Base-by-base conservation (phyloP, 75 land plant species). In the Azolla pinnata region DNA sequence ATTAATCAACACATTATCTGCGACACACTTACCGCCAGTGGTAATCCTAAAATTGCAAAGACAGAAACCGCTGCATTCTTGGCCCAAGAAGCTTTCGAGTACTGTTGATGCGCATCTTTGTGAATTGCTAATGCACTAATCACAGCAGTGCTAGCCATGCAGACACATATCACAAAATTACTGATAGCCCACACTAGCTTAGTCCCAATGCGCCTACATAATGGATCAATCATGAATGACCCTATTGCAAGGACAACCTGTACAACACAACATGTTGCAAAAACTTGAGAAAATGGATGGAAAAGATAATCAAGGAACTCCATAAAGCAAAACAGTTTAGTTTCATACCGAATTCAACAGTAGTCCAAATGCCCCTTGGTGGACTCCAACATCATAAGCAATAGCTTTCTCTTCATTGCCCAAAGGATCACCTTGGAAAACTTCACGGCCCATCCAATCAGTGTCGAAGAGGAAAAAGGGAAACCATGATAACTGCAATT, bases 401-500 rank as follows among this genome's bases (percentile, higher is more conserved):
- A 46, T 29, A 8, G 72, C 74, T 66, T 81, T 71, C 23, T 54
- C 29, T 33, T 40, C 7, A 47, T 68, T 54, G 30, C 89, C 90
- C 1, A 70, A 78, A 8, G 98, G 98, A 72, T 75, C 70, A 19
- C 96, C 96, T 24, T 84, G 79, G 67, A 79, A 88, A 34, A 93
- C 98, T 67, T 93, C 98, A 18, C 73, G 78, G 14, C 98, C 98
- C 96, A 93, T 89, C 98, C 98, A 93, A 40, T 93, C 98, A 12
- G 98, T 93, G 55, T 93, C 96, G 61, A 81, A 93, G 16, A 93
- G 77, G 63, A 93, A 68, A 61, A 93, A 93, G 0, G 90, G 87
- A 54, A 93, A 93, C 98, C 98, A 93, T 0, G 87, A 83, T 26
- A 88, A 40, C 88, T 83, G 73, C 55, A 74, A 64, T 5, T 73